phyloP scores from a whole-genome alignment of 306 rosid genomes.

The Trichosanthes truncata region DNA sequence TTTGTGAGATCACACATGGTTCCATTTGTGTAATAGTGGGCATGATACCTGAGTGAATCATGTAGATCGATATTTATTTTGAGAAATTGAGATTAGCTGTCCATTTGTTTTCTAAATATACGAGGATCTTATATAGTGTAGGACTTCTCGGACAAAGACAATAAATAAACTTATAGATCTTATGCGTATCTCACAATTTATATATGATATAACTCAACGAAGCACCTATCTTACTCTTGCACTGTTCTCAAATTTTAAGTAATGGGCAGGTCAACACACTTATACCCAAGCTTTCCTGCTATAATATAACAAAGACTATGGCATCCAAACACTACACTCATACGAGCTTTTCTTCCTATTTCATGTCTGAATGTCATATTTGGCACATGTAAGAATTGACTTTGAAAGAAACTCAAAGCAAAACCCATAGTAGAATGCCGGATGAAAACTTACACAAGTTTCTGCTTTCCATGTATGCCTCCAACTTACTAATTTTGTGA shows the following conservation, averaged over 20 bases:
- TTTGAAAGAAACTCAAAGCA: background rate
- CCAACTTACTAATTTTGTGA: background rate
- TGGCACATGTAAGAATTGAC: background rate
- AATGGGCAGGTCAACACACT: background rate
- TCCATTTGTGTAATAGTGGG: constrained; percentile 90
- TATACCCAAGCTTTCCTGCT: background rate
- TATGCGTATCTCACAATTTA: background rate
- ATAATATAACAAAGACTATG: background rate
- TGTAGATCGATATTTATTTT: constrained; percentile 11
- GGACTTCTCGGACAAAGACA: background rate
- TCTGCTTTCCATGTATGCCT: background rate
- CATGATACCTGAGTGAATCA: constrained; percentile 53
- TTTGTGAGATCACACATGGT: constrained; percentile 83
- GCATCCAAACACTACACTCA: background rate
- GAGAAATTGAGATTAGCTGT: background rate
- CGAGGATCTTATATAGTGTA: no score
- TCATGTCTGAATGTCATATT: background rate
- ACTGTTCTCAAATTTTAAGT: background rate
- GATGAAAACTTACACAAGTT: background rate
- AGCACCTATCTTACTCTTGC: background rate
- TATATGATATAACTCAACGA: background rate
- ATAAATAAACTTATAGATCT: background rate
- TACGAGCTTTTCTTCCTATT: background rate
- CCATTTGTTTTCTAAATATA: no score
- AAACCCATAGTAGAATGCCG: background rate